phyloP scores from a whole-genome alignment of 2,329 filamentous ascomycete species.

The Cryphonectria japonica region DNA sequence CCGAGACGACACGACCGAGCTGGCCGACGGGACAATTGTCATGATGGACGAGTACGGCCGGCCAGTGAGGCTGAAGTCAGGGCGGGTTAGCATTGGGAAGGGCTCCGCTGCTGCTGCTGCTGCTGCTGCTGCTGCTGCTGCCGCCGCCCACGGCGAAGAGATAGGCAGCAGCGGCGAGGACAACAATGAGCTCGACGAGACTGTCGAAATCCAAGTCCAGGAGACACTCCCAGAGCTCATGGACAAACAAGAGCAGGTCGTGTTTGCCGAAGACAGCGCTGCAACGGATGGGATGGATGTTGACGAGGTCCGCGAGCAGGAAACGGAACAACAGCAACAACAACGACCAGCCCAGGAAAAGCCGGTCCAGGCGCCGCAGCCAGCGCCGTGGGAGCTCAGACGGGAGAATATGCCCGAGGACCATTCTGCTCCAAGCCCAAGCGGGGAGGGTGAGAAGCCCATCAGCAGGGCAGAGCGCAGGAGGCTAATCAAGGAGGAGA shows the following conservation, averaged over 20 bases:
- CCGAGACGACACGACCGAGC: constrained; percentile 48
- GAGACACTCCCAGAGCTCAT: constrained; percentile 25
- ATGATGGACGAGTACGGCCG: constrained; percentile 46
- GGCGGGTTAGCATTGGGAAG: constrained; percentile 27
- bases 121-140: background rate
- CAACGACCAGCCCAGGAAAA: background rate
- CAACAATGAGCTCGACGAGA: constrained; percentile 30
- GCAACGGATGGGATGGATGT: constrained; percentile 4
- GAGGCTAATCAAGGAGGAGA: constrained; percentile 61
- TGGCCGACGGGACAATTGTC: constrained; percentile 54
- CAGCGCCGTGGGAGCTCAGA: constrained; percentile 27
- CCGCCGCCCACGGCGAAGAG: background rate
- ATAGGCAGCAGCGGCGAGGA: constrained; percentile 17
- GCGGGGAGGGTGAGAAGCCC: constrained; percentile 48
- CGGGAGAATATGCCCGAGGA: constrained; percentile 11
- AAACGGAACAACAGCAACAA: background rate
- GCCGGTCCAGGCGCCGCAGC: constrained; percentile 3
- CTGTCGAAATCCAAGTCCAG: constrained; percentile 26
- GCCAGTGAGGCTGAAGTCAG: constrained; percentile 37
- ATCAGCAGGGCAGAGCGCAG: constrained; percentile 58
- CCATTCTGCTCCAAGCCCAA: constrained; percentile 40
- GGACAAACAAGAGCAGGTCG: constrained; percentile 29
- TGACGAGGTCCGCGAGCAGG: constrained; percentile 8
- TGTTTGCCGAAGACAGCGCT: constrained; percentile 17
- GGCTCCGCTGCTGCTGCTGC: constrained; percentile 7